Evolutionary conservation across 192 early-diverging fungal species (phyloP).

Genomic region (Obelidium mucronatum): DNA sequence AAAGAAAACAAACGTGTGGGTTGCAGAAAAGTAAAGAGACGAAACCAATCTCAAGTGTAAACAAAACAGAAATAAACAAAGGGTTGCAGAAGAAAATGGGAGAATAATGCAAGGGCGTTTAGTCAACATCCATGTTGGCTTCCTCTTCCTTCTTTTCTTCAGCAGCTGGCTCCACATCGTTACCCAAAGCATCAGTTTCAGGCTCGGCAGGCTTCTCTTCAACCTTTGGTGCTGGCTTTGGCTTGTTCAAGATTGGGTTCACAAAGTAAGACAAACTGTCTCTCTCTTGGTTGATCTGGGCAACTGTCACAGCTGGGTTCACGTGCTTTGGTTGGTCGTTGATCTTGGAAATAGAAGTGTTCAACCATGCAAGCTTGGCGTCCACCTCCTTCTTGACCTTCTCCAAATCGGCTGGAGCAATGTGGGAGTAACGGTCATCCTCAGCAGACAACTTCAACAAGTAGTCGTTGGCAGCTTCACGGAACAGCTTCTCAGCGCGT

Average conservation of each 20-base stretch:
- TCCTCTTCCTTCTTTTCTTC: constrained; percentile 51
- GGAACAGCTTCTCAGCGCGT: constrained; percentile 80
- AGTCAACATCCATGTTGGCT: constrained; percentile 76
- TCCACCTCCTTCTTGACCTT: constrained; percentile 78
- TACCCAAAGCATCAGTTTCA: constrained; percentile 40
- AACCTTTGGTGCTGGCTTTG: constrained; percentile 83
- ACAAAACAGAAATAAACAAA: not conserved
- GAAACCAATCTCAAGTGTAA: too few relatives aligned
- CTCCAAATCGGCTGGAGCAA: constrained; percentile 84
- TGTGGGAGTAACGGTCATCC: constrained; percentile 89
- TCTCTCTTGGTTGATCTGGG: constrained; percentile 79
- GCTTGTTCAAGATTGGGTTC: constrained; percentile 83
- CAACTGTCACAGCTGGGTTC: constrained; percentile 70
- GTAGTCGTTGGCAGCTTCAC: constrained; percentile 78
- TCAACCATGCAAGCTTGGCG: constrained; percentile 86
- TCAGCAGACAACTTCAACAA: constrained; percentile 73
- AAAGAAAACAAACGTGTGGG: too few relatives aligned
- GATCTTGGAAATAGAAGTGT: constrained; percentile 79
- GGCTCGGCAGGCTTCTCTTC: constrained; percentile 48
- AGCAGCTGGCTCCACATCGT: constrained; percentile 41
- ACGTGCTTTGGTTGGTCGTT: constrained; percentile 78
- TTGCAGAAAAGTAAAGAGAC: too few relatives aligned
- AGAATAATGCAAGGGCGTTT: too few relatives aligned
- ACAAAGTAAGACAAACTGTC: constrained; percentile 71
- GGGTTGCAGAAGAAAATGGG: not conserved